Base-by-base conservation (phyloP, 225 moss, liverwort and hornwort genomes). In the Marchantia paleacea region DNA sequence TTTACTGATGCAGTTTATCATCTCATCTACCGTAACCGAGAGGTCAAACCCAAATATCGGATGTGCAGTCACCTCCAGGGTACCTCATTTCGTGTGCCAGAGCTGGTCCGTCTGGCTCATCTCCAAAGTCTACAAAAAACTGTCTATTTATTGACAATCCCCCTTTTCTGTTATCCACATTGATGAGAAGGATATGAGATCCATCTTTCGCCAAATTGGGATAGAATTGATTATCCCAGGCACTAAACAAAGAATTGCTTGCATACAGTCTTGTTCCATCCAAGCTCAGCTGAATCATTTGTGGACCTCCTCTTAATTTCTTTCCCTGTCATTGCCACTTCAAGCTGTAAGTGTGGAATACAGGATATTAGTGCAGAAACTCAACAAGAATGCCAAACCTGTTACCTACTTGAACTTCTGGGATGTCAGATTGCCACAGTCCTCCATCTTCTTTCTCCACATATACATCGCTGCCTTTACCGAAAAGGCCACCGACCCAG, bases 81-180 rank as follows among this genome's bases (percentile, higher is more conserved):
- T 99, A 95, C 30, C 97, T 88, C 91, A 95, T 93, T 85, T 99
- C 97, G 71, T 99, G 97, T 66, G 97, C 97, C 64, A 99, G 83
- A 69, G 93, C 91, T 54, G 97, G 93, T 52, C 97, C 97, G 60
- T 92, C 91, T 10, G 95, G 95, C 79, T 99, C 97, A 26, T 90
- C 80, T 26, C 91, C 92, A 48, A 99, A 95, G 81, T 99, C 91
- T 10, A 95, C 95, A 47, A 99, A 88, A 79, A 99, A 99, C 52
- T 85, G 70, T 8, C 88, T 80, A 77, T 99, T 92, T 80, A 95
- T 81, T 14, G 88, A 85, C 79, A 99, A 82, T 16, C 97, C 97
- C 4, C 97, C 95, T 74, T 94, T 92, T 7, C 86, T 90, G 18
- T 89, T 99, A 85, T 99, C 92, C 15, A 99, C 97, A 75, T 99